Percentiles rank a stretch among this genome's conserved stretches.
Conservation (phyloP, 345 rosid species). For the Conringia planisiliqua region DNA sequence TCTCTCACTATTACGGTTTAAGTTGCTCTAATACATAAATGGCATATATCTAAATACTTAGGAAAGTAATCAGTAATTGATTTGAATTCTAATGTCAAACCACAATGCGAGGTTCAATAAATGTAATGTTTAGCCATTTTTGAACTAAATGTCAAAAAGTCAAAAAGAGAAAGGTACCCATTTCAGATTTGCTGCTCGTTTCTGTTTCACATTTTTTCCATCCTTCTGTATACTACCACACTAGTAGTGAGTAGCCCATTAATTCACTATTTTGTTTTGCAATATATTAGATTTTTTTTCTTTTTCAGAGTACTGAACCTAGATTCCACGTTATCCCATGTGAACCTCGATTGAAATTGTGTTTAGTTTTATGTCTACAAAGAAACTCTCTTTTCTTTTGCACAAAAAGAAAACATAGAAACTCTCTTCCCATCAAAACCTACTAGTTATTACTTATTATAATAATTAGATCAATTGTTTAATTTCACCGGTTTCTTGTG, state of each 20-base stretch:
- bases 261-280: conserved; percentile 3
- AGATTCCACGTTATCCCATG: conserved; percentile 23
- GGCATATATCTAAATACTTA: too few species aligned
- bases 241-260: conserved; percentile 6
- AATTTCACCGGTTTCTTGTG: background rate
- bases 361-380: background rate
- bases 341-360: background rate
- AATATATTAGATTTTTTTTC: background rate
- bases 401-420: too few species aligned
- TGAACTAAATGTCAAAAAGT: conserved; percentile 10
- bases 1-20: too few species aligned
- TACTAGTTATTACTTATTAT: background rate
- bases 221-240: conserved; percentile 2
- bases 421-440: background rate
- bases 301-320: background rate
- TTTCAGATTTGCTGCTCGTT: background rate
- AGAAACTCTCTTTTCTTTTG: background rate
- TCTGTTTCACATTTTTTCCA: background rate
- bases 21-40: too few species aligned
- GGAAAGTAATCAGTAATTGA: background rate
- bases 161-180: background rate
- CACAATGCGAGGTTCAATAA: conserved; percentile 9
- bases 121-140: conserved; percentile 20
- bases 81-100: background rate
- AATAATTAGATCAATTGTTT: background rate